Evolutionary conservation across 495 filamentous ascomycete species (phyloP).

Genomic region (Umbilicaria muhlenbergii): DNA sequence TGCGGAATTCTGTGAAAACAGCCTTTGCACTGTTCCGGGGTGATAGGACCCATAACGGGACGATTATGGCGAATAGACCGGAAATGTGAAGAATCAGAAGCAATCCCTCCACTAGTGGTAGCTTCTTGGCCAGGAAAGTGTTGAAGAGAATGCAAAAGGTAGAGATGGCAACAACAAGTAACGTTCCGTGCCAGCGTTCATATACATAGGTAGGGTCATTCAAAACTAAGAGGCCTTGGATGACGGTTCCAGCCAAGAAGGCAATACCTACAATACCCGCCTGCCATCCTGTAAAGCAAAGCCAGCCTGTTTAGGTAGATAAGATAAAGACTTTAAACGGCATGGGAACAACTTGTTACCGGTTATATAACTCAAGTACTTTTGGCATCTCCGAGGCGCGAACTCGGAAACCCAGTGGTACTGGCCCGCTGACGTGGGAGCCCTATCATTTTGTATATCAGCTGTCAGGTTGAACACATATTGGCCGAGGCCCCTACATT

Average conservation of each 20-base stretch:
- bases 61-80: conserved; percentile 45
- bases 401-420: conserved; percentile 48
- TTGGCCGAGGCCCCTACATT: conserved; percentile 23
- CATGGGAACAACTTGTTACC: conserved; percentile 15
- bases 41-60: conserved; percentile 39
- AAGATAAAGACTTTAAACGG: too few species aligned
- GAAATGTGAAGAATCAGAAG: conserved; percentile 45
- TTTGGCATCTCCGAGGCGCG: conserved; percentile 34
- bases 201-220: conserved; percentile 29
- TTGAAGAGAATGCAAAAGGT: conserved; percentile 39
- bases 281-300: conserved; percentile 45
- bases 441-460: conserved; percentile 13
- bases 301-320: conserved; percentile 28
- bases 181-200: conserved; percentile 42
- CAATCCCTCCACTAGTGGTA: conserved; percentile 41
- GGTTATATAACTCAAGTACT: conserved; percentile 43
- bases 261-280: conserved; percentile 34
- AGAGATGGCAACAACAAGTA: conserved; percentile 38
- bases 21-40: conserved; percentile 26
- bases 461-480: neutral
- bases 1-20: conserved; percentile 37
- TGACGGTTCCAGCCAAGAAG: conserved; percentile 39
- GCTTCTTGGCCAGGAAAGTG: conserved; percentile 30
- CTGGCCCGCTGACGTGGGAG: conserved; percentile 33
- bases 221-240: conserved; percentile 43